phyloP scores from a whole-genome alignment of 768 basidiomycete species.

The Auricularia cornea region DNA sequence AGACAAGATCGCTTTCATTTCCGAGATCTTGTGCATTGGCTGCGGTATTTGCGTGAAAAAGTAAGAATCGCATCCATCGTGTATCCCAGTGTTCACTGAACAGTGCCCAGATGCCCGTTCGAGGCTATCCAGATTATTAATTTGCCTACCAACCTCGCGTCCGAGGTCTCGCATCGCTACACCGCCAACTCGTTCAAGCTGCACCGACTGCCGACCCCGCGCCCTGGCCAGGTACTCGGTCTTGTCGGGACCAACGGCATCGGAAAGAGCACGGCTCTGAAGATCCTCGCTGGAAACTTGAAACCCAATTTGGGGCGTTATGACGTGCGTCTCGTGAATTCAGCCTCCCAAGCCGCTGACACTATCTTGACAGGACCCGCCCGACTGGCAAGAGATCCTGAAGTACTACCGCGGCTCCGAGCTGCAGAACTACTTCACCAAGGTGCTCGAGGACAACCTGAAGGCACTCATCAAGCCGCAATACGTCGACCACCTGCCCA shows the following conservation, averaged over 20 bases:
- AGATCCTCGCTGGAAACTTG: conserved; percentile 92
- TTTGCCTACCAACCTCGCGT: conserved; percentile 91
- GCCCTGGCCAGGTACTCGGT: conserved; percentile 97
- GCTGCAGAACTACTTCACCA: conserved; percentile 99
- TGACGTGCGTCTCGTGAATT: conserved; percentile 55
- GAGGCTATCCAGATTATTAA: conserved; percentile 99
- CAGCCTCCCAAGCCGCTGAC: conserved; percentile 4
- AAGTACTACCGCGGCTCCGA: conserved; percentile 99
- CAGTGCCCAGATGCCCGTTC: conserved; percentile 76
- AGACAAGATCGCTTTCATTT: conserved; percentile 98
- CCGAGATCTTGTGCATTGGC: conserved; percentile 97
- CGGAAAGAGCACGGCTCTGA: conserved; percentile 95
- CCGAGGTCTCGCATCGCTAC: conserved; percentile 96
- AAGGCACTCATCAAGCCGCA: conserved; percentile 99
- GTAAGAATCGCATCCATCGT: conserved; percentile 38
- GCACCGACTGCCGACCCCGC: conserved; percentile 92
- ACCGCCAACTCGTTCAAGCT: conserved; percentile 98
- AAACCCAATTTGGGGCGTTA: conserved; percentile 98
- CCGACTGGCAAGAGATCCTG: conserved; percentile 97
- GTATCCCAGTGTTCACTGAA: background rate
- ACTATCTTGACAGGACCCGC: conserved; percentile 61
- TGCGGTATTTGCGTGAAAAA: conserved; percentile 99
- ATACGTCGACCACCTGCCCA: conserved; percentile 98
- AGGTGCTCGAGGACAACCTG: conserved; percentile 95
- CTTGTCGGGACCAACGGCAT: conserved; percentile 99